phyloP scores from a whole-genome alignment of 2,329 filamentous ascomycete genomes.

The Aspergillus chevalieri region DNA sequence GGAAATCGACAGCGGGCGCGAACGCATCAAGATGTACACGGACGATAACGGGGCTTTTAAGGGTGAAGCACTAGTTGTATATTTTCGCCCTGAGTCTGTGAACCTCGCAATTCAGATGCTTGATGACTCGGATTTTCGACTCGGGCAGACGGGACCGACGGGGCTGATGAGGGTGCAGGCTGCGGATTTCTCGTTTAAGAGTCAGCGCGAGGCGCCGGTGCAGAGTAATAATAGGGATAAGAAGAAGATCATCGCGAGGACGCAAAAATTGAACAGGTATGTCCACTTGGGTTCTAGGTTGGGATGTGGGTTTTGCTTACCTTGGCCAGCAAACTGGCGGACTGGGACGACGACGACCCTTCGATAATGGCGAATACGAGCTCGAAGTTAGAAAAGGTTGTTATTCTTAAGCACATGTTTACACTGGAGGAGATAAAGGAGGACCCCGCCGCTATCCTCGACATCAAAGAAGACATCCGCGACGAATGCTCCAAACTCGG shows the following conservation, averaged over 20 bases:
- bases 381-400: slow-evolving; percentile 66
- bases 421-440: slow-evolving; percentile 77
- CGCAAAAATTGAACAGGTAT: slow-evolving; percentile 72
- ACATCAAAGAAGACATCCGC: slow-evolving; percentile 91
- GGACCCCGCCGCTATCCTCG: slow-evolving; percentile 72
- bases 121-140: slow-evolving; percentile 62
- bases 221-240: slow-evolving; percentile 61
- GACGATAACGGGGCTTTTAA: slow-evolving; percentile 81
- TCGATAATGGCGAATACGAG: slow-evolving; percentile 51
- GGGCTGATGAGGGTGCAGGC: slow-evolving; percentile 74
- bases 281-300: slow-evolving; percentile 7
- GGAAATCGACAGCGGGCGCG: slow-evolving; percentile 80
- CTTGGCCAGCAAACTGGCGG: slow-evolving; percentile 66
- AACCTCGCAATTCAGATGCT: slow-evolving; percentile 54
- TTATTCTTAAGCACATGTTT: slow-evolving; percentile 91
- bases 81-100: slow-evolving; percentile 93
- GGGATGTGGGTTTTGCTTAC: slow-evolving; percentile 14
- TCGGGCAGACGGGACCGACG: slow-evolving; percentile 46
- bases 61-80: slow-evolving; percentile 86
- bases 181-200: slow-evolving; percentile 89
- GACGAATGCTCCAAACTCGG: slow-evolving; percentile 86
- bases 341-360: slow-evolving; percentile 90
- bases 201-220: slow-evolving; percentile 60
- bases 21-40: slow-evolving; percentile 88
- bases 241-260: slow-evolving; percentile 84